Evolutionary conservation across 257 asterid species (phyloP).

Genomic region (Dorcoceras hygrometricum): DNA sequence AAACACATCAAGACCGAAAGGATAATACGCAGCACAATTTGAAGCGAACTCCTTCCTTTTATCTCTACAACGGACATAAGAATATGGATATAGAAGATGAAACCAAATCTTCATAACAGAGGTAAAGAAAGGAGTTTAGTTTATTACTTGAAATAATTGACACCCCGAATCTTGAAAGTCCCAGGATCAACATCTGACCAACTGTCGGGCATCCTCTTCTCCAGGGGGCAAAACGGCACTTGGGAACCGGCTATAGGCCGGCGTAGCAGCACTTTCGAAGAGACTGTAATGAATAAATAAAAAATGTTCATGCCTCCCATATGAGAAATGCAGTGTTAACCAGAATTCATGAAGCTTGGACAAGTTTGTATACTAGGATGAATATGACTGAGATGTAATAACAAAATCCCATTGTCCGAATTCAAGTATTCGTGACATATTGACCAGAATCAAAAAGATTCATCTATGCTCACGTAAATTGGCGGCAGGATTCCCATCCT

Average conservation of each 20-base stretch:
- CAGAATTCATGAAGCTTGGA: not conserved
- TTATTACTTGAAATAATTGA: conserved; percentile 65
- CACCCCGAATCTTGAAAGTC: conserved; percentile 78
- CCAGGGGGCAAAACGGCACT: conserved; percentile 81
- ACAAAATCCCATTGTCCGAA: not conserved
- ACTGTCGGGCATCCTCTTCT: conserved; percentile 79
- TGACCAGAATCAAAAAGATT: not conserved
- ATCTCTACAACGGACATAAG: conserved; percentile 56
- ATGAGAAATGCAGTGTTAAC: not conserved
- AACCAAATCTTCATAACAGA: not conserved
- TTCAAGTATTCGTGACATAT: no score
- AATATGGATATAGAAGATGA: conserved; percentile 7
- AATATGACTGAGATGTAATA: not conserved
- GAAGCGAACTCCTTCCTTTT: conserved; percentile 81
- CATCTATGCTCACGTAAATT: conserved; percentile 56
- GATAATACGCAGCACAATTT: conserved; percentile 78
- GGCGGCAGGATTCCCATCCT: conserved; percentile 63
- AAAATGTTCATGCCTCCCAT: not conserved
- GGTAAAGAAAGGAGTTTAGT: no score
- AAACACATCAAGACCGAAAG: conserved; percentile 90
- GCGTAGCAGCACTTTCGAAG: conserved; percentile 65
- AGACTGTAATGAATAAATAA: conserved; percentile 45
- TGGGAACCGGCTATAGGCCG: conserved; percentile 94
- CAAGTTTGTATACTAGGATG: not conserved
- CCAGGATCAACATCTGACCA: conserved; percentile 92